A percentile compares a stretch with the other conserved stretches of the same genome.
Conservation (phyloP, 1,284 basidiomycete species). For the Ceratobasidium sp. region DNA sequence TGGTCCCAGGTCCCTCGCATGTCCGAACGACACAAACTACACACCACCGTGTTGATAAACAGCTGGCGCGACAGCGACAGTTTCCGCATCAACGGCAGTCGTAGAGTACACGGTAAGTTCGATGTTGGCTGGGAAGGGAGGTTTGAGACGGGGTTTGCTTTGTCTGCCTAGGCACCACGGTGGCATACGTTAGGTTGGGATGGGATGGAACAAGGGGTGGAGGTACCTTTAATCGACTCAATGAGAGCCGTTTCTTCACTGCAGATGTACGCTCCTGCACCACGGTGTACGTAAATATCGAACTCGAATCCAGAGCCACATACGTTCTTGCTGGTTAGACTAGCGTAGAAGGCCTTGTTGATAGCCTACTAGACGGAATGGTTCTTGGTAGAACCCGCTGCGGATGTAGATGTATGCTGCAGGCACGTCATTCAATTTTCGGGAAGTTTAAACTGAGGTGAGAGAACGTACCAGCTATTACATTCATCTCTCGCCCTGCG, state of each 20-base stretch:
- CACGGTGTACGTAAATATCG: slow-evolving; percentile 97
- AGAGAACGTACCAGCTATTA: slow-evolving; percentile 72
- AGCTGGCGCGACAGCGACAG: slow-evolving; percentile 96
- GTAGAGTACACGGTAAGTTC: slow-evolving; percentile 97
- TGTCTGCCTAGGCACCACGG: slow-evolving; percentile 75
- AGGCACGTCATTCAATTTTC: not conserved
- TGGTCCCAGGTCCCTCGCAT: slow-evolving; percentile 96
- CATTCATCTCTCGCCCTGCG: slow-evolving; percentile 98
- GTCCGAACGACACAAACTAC: slow-evolving; percentile 96
- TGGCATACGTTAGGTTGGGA: not conserved
- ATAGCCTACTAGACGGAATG: slow-evolving; percentile 94
- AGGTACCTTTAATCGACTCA: slow-evolving; percentile 84
- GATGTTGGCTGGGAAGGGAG: slow-evolving; percentile 99
- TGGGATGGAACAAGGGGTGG: not conserved
- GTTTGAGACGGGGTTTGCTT: slow-evolving; percentile 97
- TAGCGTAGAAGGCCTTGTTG: slow-evolving; percentile 92
- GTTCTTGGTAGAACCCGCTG: slow-evolving; percentile 98
- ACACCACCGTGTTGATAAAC: slow-evolving; percentile 90
- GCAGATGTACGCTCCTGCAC: slow-evolving; percentile 98
- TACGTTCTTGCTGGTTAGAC: slow-evolving; percentile 92
- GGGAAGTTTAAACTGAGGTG: not conserved
- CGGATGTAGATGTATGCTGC: slow-evolving; percentile 98
- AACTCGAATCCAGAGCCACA: slow-evolving; percentile 94
- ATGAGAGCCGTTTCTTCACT: slow-evolving; percentile 99
- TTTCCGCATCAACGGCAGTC: slow-evolving; percentile 99